These are phyloP conservation scores for Penicillium sp. DNA, from an alignment of 2,329 filamentous ascomycete genomes.

Conservation along the genomic window DNA sequence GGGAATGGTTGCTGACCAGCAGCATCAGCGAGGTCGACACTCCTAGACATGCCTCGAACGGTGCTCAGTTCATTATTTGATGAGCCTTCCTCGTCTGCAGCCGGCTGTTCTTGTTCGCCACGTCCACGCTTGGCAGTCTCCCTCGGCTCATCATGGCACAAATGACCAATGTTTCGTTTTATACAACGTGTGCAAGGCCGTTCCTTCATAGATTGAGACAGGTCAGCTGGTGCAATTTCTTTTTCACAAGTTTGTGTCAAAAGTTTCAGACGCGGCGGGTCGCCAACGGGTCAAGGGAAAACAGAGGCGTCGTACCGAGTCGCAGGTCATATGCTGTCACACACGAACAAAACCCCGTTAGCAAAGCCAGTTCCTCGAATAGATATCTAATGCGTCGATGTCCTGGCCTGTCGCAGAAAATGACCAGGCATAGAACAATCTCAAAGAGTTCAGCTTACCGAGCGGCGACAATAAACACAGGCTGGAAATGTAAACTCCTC, in stretches of 20 bases:
- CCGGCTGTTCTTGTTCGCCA: slow-evolving; percentile 57
- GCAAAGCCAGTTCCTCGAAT: slow-evolving; percentile 39
- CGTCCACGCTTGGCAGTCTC: slow-evolving; percentile 83
- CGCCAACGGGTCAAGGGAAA: slow-evolving; percentile 17
- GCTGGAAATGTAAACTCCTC: slow-evolving; percentile 54
- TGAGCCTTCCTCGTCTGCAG: slow-evolving; percentile 59
- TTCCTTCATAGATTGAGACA: slow-evolving; percentile 58
- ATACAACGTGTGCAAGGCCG: slow-evolving; percentile 96
- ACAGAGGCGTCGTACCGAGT: slow-evolving; percentile 64
- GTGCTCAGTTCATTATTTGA: slow-evolving; percentile 46
- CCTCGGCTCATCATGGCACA: slow-evolving; percentile 96
- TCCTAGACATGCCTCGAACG: slow-evolving; percentile 50
- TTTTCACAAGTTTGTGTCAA: slow-evolving; percentile 12
- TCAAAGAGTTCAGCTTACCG: slow-evolving; percentile 62
- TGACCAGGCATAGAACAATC: slow-evolving; percentile 16
- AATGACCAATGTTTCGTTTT: slow-evolving; percentile 96
- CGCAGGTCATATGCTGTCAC: slow-evolving; percentile 84
- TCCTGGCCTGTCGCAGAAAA: slow-evolving; percentile 15
- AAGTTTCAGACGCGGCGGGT: slow-evolving; percentile 26
- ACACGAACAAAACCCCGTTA: slow-evolving; percentile 47
- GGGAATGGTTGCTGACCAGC: slow-evolving; percentile 44
- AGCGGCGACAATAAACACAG: slow-evolving; percentile 85
- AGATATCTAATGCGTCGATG: background rate
- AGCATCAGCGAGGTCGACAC: slow-evolving; percentile 59
- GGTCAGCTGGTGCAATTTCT: slow-evolving; percentile 21